Evolutionary conservation across 495 filamentous ascomycete genomes (phyloP), one percentile per base, ranked within the genome.

Genomic region (Usnea hakonensis): DNA sequence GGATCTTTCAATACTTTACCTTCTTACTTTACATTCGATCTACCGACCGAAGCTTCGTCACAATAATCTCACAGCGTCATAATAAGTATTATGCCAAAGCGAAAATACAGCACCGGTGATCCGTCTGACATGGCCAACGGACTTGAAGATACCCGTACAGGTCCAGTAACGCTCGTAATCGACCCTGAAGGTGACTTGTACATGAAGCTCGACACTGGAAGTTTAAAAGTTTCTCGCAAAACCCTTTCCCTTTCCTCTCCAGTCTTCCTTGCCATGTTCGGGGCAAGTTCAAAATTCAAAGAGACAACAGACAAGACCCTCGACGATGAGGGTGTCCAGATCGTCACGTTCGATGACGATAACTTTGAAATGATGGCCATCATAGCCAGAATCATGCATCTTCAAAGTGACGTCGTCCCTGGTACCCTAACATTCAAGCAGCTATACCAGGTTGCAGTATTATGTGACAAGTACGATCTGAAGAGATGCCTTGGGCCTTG

Each of bases 401-500:
- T 60, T 8, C 58, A 60, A 28, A 60, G 43, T 21, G 46, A 60
- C 33, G 11, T 37, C 7, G 57, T 60, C 21, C 32, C 57, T 5
- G 10, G 16, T 1, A 38, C 44, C 6, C 1, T 60, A 11, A 17
- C 57, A 1, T 60, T 60, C 30, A 33, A 60, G 19, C 57, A 60
- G 19, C 57, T 60, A 5, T 35, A 52, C 30, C 57, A 60, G 32
- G 21, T 60, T 26, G 57, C 44, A 0, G 37, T 60, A 5, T 3
- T 60, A 14, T 60, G 57, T 17, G 57, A 60, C 26, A 60, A 60
- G 21, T 60, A 60, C n/a, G 58, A 60, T 48, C 33, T 60, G 32
- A 60, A 53, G 23, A 35, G 46, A 53, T 60, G 44, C 28, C 58
- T 60, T n/a, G 46, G 58, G 2, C n/a, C 9, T 36, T 60, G 44